Conservation (phyloP, 2,329 filamentous ascomycete species). For the Diaporthe capsici region DNA sequence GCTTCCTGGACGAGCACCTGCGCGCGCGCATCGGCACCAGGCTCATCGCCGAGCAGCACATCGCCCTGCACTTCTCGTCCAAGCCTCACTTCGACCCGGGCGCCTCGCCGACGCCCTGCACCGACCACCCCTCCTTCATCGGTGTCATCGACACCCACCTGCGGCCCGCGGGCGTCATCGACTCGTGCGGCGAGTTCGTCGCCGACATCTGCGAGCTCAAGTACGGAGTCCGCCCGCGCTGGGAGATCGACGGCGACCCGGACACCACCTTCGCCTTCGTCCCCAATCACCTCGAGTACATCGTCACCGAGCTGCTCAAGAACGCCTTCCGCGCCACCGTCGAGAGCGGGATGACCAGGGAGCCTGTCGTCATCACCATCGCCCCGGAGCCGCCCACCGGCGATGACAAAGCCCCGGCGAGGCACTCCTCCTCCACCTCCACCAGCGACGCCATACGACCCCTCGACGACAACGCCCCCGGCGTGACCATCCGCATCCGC, state of each 20-base stretch:
- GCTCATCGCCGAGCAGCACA: conserved; percentile 95
- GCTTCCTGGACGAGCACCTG: conserved; percentile 93
- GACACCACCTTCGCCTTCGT: conserved; percentile 94
- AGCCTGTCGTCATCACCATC: conserved; percentile 93
- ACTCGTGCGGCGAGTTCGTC: conserved; percentile 89
- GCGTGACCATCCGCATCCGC: conserved; percentile 94
- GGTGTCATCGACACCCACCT: conserved; percentile 95
- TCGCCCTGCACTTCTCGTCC: conserved; percentile 83
- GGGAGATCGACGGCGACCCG: conserved; percentile 87
- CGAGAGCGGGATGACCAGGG: conserved; percentile 82
- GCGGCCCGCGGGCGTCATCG: conserved; percentile 84
- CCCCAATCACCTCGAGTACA: conserved; percentile 97
- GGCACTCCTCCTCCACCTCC: conserved; percentile 52
- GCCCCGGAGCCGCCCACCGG: conserved; percentile 72
- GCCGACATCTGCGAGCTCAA: conserved; percentile 97
- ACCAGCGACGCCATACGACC: conserved; percentile 66
- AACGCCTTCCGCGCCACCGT: conserved; percentile 96
- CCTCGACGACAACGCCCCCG: conserved; percentile 77
- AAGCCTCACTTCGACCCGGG: conserved; percentile 77
- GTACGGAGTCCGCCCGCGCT: conserved; percentile 87
- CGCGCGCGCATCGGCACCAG: conserved; percentile 94
- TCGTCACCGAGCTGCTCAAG: conserved; percentile 95
- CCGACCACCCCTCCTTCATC: conserved; percentile 78
- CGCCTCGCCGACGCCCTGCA: conserved; percentile 64
- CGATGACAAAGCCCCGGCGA: conserved; percentile 38